Conservation (phyloP, 179 eudicot species). For the Vitellaria paradoxa region DNA sequence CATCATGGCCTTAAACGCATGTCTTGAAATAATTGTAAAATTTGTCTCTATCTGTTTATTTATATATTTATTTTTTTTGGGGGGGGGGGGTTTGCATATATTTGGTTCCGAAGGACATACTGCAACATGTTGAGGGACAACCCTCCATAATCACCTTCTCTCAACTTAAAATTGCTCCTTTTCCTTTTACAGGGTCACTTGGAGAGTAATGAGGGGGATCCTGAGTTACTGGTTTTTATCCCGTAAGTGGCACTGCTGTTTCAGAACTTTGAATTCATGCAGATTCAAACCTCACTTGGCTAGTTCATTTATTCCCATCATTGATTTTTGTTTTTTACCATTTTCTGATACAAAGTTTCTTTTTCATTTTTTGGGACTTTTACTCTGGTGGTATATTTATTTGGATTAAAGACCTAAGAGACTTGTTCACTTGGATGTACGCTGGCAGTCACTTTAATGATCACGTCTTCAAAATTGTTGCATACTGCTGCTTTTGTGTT, state of each 20-base stretch:
- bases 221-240: slow-evolving; percentile 87
- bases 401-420: too few species aligned
- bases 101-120: neutral
- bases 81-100: neutral
- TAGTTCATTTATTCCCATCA: neutral
- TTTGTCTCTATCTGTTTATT: neutral
- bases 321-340: neutral
- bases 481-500: neutral
- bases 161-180: neutral
- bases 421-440: neutral
- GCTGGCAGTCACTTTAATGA: neutral
- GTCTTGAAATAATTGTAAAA: too few species aligned
- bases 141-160: neutral
- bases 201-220: slow-evolving; percentile 98
- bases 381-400: neutral
- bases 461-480: neutral
- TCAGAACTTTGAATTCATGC: neutral
- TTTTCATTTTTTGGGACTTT: neutral
- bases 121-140: neutral
- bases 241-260: slow-evolving; percentile 60
- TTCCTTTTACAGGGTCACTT: slow-evolving; percentile 58
- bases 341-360: neutral
- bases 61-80: neutral
- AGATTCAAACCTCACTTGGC: slow-evolving; percentile 5
- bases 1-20: too few species aligned